Percentiles rank a stretch among this genome's conserved stretches.
Evolutionary conservation across 164 flowering plant genomes (phyloP).

Genomic region (Dillenia suffruticosa): DNA sequence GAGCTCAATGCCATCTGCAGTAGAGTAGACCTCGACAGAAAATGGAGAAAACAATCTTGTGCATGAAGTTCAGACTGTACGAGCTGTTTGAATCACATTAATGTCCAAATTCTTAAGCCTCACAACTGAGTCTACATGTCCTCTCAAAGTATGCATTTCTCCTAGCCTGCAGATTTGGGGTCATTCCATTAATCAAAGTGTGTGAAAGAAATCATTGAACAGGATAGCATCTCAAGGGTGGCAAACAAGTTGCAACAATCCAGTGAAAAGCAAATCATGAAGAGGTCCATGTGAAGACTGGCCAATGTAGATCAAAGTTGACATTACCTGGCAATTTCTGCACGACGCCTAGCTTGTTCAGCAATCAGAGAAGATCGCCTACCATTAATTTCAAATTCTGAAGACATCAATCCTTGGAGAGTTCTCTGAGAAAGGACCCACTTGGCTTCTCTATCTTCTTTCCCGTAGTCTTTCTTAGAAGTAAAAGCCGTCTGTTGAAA

Average conservation of each 20-base stretch:
- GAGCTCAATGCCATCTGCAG: not conserved
- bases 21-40: not conserved
- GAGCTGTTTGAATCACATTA: conserved; percentile 47
- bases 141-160: conserved; percentile 62
- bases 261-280: no score
- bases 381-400: conserved; percentile 42
- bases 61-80: conserved; percentile 47
- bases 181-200: not conserved
- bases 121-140: conserved; percentile 73
- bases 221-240: no score
- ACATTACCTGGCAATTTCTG: conserved; percentile 83
- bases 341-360: conserved; percentile 77
- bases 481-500: conserved; percentile 69
- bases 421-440: conserved; percentile 72
- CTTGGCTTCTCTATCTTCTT: conserved; percentile 71
- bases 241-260: no score
- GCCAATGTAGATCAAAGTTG: not conserved
- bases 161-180: conserved; percentile 52
- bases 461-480: conserved; percentile 75
- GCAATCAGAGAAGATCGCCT: conserved; percentile 61
- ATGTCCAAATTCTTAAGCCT: conserved; percentile 67
- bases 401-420: conserved; percentile 49
- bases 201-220: no score
- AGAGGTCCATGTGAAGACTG: no score
- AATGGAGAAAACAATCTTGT: not conserved